Evolutionary conservation across 2,329 filamentous ascomycete species (phyloP).

Genomic region (Pezicula radicicola): DNA sequence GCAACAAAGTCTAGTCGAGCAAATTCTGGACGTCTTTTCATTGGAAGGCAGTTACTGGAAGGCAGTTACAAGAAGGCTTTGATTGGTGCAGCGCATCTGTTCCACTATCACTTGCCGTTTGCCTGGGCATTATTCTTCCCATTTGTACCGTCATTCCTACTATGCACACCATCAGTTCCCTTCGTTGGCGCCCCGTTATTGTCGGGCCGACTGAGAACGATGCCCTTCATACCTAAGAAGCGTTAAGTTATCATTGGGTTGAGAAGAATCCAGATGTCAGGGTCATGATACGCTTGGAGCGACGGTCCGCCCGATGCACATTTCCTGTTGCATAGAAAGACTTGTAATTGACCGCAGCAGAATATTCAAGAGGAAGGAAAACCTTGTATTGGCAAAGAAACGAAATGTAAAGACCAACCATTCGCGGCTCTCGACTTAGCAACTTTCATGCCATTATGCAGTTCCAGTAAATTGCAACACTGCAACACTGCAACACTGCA

Average conservation of each 20-base stretch:
- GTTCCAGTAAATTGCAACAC: constrained; percentile 57
- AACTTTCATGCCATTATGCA: constrained; percentile 56
- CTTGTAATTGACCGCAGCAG: too few species aligned
- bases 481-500: constrained; percentile 50
- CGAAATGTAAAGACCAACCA: neutral
- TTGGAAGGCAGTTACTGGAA: neutral
- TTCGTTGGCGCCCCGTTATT: constrained; percentile 46
- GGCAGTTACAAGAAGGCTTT: neutral
- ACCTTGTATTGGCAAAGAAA: too few species aligned
- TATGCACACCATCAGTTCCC: constrained; percentile 7
- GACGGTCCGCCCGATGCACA: too few species aligned
- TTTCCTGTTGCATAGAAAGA: too few species aligned
- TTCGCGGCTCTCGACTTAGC: constrained; percentile 45
- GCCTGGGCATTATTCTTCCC: neutral
- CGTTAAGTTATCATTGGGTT: too few species aligned
- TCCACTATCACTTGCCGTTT: neutral
- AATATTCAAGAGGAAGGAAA: too few species aligned
- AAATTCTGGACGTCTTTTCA: too few species aligned
- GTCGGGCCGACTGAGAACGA: constrained; percentile 28
- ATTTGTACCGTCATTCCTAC: neutral
- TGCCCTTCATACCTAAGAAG: constrained; percentile 31
- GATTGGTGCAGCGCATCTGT: neutral
- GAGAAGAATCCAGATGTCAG: too few species aligned
- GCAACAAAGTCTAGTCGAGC: too few species aligned
- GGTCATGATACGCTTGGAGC: too few species aligned